These are phyloP conservation scores for Barbarea vulgaris DNA, from an alignment of 345 rosid species.

Conservation along the genomic window DNA sequence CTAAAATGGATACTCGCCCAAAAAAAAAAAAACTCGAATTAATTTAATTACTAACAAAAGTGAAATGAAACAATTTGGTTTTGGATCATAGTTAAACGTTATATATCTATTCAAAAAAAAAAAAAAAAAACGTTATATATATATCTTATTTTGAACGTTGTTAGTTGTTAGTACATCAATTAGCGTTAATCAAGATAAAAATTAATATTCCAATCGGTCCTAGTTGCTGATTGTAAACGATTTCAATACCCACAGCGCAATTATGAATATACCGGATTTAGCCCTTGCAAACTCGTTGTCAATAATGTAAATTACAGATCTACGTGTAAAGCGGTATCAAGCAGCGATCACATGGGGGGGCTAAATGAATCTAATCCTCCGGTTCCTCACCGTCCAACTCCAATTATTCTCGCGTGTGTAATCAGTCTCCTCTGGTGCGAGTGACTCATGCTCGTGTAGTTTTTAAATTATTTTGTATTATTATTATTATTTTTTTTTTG, in stretches of 20 bases:
- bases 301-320: not conserved
- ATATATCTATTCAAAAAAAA: too few species aligned
- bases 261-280: not conserved
- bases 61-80: not conserved
- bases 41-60: not conserved
- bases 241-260: not conserved
- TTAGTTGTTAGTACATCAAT: constrained; percentile 26
- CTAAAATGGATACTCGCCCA: not conserved
- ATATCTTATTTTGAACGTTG: constrained; percentile 17
- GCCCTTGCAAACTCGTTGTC: not conserved
- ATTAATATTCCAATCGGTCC: constrained; percentile 6
- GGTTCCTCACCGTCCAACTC: constrained; percentile 12
- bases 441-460: not conserved
- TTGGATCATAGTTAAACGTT: not conserved
- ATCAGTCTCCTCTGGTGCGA: not conserved
- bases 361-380: constrained; percentile 10
- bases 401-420: constrained; percentile 24
- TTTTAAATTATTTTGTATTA: not conserved
- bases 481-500: too few species aligned
- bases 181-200: not conserved
- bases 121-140: too few species aligned
- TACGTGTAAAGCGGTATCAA: constrained; percentile 33
- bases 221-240: not conserved
- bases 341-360: constrained; percentile 22
- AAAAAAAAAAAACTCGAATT: not conserved